Base-by-base conservation (phyloP, 805 yeast species). In the Teunomyces tritomae region DNA sequence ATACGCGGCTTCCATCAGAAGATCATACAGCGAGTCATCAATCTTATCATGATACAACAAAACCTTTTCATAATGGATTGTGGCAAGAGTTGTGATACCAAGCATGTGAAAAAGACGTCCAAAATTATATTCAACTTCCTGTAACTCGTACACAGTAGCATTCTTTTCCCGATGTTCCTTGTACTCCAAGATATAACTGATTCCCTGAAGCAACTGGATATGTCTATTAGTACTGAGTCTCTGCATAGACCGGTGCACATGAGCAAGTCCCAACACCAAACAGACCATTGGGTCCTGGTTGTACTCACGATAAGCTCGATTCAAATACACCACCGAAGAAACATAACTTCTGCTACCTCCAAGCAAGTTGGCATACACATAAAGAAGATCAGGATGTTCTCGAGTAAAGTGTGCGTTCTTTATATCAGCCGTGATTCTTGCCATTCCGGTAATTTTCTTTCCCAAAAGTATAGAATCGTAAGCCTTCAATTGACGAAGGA, bases 221-320 rank as follows among this genome's bases (percentile, higher is more conserved):
- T 92, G 97, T 47, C 97, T 80, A 63, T 89, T 88, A 5, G 84
- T 76, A 4, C 96, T 85, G 49, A 88, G 82, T 52, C 99, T 76
- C 65, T 94, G 98, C 83, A 91, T 85, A 0, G 97, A 87, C 37
- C 98, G 77, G 57, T 92, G 97, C 20, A 91, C 71, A 65, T 90
- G 91, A 0, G 91, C 83, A 35, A 94, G 64, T 0, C 94, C 97
- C 39, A 87, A 71, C 32, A 86, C 66, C 26, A 94, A 72, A 50
- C 89, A 77, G 1, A 94, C 71, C 71, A 89, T 79, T 1, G 97
- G 96, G 53, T 92, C 96, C 36, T 80, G 68, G 39, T 84, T 84
- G 47, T 80, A 80, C 20, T 80, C 77, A 44, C 77, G 77, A 61
- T 87, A 86, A 3, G 89, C 83, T 48, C 91, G 79, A 41, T 82